Conservation (phyloP, 768 basidiomycete genomes). For the Leccinum subgranulosum region DNA sequence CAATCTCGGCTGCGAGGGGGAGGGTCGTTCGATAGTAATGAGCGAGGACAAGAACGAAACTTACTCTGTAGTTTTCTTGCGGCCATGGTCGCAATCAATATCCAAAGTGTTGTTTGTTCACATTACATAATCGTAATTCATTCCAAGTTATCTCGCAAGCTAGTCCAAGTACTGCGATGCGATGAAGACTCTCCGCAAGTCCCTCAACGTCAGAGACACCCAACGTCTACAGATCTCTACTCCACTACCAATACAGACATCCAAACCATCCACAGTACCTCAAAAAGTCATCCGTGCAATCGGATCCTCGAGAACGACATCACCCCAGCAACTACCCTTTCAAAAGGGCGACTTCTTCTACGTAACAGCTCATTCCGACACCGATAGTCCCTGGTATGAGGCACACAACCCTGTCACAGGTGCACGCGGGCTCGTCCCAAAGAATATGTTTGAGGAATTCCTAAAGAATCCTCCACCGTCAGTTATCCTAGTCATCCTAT, state of each 20-base stretch:
- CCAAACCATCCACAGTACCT: slow-evolving; percentile 38
- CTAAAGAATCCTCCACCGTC: slow-evolving; percentile 61
- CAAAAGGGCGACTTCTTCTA: slow-evolving; percentile 97
- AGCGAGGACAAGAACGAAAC: slow-evolving; percentile 11
- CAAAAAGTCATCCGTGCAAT: slow-evolving; percentile 94
- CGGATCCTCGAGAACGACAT: slow-evolving; percentile 57
- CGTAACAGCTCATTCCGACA: slow-evolving; percentile 73
- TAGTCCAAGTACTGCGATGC: slow-evolving; percentile 1
- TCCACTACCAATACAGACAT: slow-evolving; percentile 54
- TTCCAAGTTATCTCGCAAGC: background rate
- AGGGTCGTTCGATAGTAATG: background rate
- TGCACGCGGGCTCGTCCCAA: slow-evolving; percentile 88
- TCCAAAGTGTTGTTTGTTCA: background rate
- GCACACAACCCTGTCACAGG: slow-evolving; percentile 93
- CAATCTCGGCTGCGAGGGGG: slow-evolving; percentile 82
- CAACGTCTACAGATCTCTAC: slow-evolving; percentile 65
- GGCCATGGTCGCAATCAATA: slow-evolving; percentile 55
- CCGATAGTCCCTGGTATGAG: slow-evolving; percentile 74
- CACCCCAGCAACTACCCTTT: slow-evolving; percentile 87
- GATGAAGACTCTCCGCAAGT: slow-evolving; percentile 86
- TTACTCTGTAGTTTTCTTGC: slow-evolving; percentile 87
- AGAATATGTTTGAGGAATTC: slow-evolving; percentile 87
- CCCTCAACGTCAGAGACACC: slow-evolving; percentile 58
- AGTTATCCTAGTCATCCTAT: slow-evolving; percentile 2
- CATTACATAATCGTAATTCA: slow-evolving; percentile 25